Evolutionary conservation across 257 asterid species (phyloP).

Genomic region (Osmanthus fragrans): DNA sequence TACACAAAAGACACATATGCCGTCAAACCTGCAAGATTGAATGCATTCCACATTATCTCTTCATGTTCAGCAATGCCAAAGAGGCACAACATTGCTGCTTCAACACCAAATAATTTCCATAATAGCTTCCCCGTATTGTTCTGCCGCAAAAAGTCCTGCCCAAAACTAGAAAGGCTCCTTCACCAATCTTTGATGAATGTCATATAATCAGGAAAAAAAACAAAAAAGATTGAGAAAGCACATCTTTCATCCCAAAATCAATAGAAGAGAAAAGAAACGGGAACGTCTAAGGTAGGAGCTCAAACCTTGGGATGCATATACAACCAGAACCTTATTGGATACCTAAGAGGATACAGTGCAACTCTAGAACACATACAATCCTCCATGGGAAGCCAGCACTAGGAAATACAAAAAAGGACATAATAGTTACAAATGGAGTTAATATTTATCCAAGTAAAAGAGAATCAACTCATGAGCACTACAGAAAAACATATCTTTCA

Average conservation of each 20-base stretch:
- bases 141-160: slow-evolving; percentile 91
- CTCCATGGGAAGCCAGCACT: slow-evolving; percentile 89
- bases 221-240: neutral
- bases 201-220: slow-evolving; percentile 9
- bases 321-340: slow-evolving; percentile 69
- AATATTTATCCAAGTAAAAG: neutral
- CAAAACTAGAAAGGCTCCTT: slow-evolving; percentile 4
- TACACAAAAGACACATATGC: neutral
- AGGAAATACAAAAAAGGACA: slow-evolving; percentile 21
- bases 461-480: slow-evolving; percentile 1
- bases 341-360: slow-evolving; percentile 53
- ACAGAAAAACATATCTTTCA: slow-evolving; percentile 8
- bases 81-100: slow-evolving; percentile 74
- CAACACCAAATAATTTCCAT: slow-evolving; percentile 84
- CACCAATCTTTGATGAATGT: slow-evolving; percentile 1
- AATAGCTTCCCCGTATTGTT: slow-evolving; percentile 94
- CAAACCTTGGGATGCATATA: slow-evolving; percentile 98
- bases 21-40: slow-evolving; percentile 57
- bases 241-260: neutral
- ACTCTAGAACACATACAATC: slow-evolving; percentile 88
- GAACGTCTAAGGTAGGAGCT: slow-evolving; percentile 1
- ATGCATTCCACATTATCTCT: slow-evolving; percentile 84
- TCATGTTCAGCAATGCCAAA: slow-evolving; percentile 91
- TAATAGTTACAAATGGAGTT: neutral
- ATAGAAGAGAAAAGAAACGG: slow-evolving; percentile 2